Conservation (phyloP, 345 rosid species). For the Clarkia xantiana region DNA sequence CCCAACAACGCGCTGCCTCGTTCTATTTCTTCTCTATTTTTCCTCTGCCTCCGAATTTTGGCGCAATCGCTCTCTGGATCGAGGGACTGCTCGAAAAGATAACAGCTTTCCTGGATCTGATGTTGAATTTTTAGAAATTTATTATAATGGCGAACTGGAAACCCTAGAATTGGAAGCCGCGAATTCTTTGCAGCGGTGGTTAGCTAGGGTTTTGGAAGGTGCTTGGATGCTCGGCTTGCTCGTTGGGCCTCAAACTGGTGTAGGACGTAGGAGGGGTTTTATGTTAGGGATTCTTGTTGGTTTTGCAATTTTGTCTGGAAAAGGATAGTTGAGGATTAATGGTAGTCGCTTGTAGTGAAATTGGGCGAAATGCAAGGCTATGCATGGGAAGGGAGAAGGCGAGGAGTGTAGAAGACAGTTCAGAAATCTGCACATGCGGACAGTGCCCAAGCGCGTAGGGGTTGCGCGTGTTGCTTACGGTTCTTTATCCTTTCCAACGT, state of each 20-base stretch:
- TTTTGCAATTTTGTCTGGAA: conserved; percentile 4
- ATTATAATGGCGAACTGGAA: too few species aligned
- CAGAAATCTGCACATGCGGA: conserved; percentile 42
- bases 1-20: too few species aligned
- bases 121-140: too few species aligned
- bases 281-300: background rate
- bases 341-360: conserved; percentile 22
- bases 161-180: background rate
- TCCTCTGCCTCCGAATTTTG: conserved; percentile 7
- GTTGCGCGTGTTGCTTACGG: conserved; percentile 19
- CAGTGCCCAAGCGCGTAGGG: conserved; percentile 38
- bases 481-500: conserved; percentile 24
- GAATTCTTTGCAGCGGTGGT: background rate
- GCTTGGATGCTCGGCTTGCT: background rate
- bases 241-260: background rate
- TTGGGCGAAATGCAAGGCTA: conserved; percentile 47
- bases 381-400: conserved; percentile 17
- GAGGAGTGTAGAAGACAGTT: conserved; percentile 22
- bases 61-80: conserved; percentile 2
- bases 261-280: too few species aligned
- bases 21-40: background rate
- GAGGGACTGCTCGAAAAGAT: too few species aligned
- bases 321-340: conserved; percentile 15
- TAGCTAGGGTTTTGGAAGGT: conserved; percentile 8
- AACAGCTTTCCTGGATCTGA: too few species aligned